Evolutionary conservation across 129 eudicot genomes (phyloP).

Genomic region (Silybum marianum): DNA sequence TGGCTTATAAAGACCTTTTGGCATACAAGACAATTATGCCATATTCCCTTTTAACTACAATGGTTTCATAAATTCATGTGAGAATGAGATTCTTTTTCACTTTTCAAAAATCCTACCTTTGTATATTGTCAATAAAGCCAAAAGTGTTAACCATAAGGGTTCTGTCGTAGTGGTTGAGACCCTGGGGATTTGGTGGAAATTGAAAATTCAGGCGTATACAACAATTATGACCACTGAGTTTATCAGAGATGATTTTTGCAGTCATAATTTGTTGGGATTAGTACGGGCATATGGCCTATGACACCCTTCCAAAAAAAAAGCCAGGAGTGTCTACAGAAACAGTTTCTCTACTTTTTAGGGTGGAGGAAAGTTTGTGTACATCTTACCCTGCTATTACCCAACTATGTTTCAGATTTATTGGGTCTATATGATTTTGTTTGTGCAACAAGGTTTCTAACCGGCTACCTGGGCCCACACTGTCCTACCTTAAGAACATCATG

Average conservation of each 20-base stretch:
- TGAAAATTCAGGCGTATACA: too few relatives aligned
- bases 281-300: too few relatives aligned
- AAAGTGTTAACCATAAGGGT: too few relatives aligned
- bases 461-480: too few relatives aligned
- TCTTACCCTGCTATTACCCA: too few relatives aligned
- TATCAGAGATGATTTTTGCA: too few relatives aligned
- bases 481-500: not conserved
- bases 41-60: conserved; percentile 15
- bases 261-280: too few relatives aligned
- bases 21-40: conserved; percentile 37
- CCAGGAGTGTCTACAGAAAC: not conserved
- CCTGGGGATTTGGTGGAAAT: too few relatives aligned
- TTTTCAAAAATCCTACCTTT: not conserved
- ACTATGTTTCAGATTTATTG: not conserved
- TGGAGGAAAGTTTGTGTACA: not conserved
- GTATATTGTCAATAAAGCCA: not conserved
- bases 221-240: too few relatives aligned
- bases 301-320: too few relatives aligned
- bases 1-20: conserved; percentile 37
- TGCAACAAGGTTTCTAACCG: not conserved
- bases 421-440: not conserved
- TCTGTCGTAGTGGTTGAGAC: too few relatives aligned
- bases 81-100: conserved; percentile 34
- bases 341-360: not conserved
- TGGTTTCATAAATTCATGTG: conserved; percentile 5